These are phyloP conservation scores for Cladophialophora immunda DNA, from an alignment of 2,329 filamentous ascomycete genomes.

Conservation along the genomic window DNA sequence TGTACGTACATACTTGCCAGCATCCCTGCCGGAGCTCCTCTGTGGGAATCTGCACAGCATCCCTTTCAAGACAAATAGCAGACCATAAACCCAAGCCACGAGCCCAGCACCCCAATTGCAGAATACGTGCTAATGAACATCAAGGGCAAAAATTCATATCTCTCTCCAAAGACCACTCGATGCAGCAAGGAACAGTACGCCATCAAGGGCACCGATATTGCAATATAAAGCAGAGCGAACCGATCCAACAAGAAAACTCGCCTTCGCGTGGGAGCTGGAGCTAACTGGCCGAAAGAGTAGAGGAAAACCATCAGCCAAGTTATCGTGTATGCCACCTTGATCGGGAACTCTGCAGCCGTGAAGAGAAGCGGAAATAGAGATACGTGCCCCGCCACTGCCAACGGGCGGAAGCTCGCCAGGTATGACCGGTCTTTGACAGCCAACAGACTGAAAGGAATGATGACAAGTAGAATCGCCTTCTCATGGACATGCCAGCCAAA, in stretches of 20 bases:
- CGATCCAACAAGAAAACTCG: constrained; percentile 90
- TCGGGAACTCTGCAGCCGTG: constrained; percentile 88
- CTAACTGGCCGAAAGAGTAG: constrained; percentile 83
- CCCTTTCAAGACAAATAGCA: constrained; percentile 76
- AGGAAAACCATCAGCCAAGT: constrained; percentile 90
- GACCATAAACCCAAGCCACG: constrained; percentile 93
- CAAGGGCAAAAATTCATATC: constrained; percentile 87
- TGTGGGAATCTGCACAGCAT: constrained; percentile 19
- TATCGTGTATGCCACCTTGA: constrained; percentile 93
- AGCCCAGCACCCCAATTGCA: constrained; percentile 91
- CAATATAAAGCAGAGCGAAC: constrained; percentile 88
- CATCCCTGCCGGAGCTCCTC: background rate
- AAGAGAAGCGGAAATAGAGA: constrained; percentile 95
- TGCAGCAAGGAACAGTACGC: constrained; percentile 88
- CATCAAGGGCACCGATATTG: constrained; percentile 86
- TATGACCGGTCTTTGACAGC: constrained; percentile 89
- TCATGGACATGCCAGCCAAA: constrained; percentile 99
- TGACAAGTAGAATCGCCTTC: constrained; percentile 92
- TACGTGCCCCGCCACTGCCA: constrained; percentile 93
- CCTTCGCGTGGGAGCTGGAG: constrained; percentile 80
- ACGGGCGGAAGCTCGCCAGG: constrained; percentile 86
- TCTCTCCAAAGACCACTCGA: constrained; percentile 80
- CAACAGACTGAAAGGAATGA: constrained; percentile 93
- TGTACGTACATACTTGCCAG: constrained; percentile 15
- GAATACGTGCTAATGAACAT: constrained; percentile 98